Evolutionary conservation across 2,329 filamentous ascomycete genomes (phyloP), one percentile per base, ranked within the genome.

Genomic region (Passalora sequoiae): DNA sequence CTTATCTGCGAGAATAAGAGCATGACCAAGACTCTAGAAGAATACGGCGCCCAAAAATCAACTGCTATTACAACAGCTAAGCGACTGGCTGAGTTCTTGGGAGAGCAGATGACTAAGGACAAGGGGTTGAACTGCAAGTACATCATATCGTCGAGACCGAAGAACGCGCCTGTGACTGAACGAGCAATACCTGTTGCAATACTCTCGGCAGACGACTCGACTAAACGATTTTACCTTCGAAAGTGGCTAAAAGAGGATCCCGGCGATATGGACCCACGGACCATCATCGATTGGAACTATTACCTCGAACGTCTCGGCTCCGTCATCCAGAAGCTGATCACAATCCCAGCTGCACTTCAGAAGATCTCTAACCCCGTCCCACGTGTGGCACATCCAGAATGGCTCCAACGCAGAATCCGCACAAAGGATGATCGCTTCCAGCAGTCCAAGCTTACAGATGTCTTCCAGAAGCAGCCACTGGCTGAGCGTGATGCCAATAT

Each of bases 111-210:
- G 94, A 83, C 96, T 59, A 98, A 98, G 62, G 94, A 99, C 68
- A 98, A 97, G 67, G 92, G 92, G 3, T 67, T 99, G 56, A 98
- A 98, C 71, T 99, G 92, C 81, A 97, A 97, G 68, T 99, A 97
- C 66, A 96, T 99, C 64, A 96, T 99, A 60, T 95, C 89, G 39
- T 78, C 88, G 10, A 80, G 78, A 51, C 92, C 92, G 3, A 86
- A 82, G 60, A 86, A 86, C 60, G 87, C 91, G 0, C 91, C 92
- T 1, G 89, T 98, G 49, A 98, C 92, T 0, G 94, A 98, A 55
- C 78, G 92, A 58, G 92, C 92, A 16, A 79, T 98, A 46, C 92
- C 92, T 0, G 89, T 98, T 4, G 89, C 92, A 15, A 98, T 99
- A 49, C 97, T 98, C 66, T 96, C 92, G 0, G 89, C 92, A 0